Conservation (phyloP, 2,329 filamentous ascomycete species). For the Raffaelea deltoideospora region DNA sequence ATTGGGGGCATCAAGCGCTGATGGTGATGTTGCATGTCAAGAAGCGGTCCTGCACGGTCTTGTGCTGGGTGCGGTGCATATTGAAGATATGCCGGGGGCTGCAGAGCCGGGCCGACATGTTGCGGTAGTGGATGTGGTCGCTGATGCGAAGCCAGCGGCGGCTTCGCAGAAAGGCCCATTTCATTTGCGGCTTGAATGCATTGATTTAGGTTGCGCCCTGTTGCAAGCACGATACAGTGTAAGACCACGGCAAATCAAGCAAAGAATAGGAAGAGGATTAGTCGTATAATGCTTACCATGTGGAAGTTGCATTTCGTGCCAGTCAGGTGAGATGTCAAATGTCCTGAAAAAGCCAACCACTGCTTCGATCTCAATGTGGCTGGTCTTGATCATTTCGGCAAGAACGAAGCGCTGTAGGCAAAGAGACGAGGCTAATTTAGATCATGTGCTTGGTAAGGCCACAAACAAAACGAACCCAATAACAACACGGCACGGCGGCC, state of each 20-base stretch:
- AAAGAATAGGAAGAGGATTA: neutral
- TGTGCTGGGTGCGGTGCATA: neutral
- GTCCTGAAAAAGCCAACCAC: slow-evolving; percentile 31
- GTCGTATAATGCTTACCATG: slow-evolving; percentile 12
- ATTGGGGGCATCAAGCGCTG: slow-evolving; percentile 13
- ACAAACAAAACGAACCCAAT: neutral
- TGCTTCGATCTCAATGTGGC: slow-evolving; percentile 28
- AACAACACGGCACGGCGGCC: too few species aligned
- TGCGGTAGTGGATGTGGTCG: slow-evolving; percentile 5
- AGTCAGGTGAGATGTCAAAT: slow-evolving; percentile 16
- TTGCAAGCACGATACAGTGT: slow-evolving; percentile 3
- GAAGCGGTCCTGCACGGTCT: neutral
- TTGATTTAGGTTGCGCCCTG: slow-evolving; percentile 20
- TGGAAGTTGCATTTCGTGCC: slow-evolving; percentile 20
- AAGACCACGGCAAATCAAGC: neutral
- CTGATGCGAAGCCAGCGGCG: slow-evolving; percentile 5
- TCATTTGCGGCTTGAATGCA: slow-evolving; percentile 16
- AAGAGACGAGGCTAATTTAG: neutral
- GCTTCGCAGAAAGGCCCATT: slow-evolving; percentile 12
- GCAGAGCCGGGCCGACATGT: too few species aligned
- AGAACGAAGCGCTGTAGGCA: slow-evolving; percentile 38
- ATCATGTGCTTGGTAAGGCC: neutral
- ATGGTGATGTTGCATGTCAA: slow-evolving; percentile 8
- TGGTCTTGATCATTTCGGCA: slow-evolving; percentile 42
- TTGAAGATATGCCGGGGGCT: too few species aligned